A percentile compares a stretch with the other conserved stretches of the same genome.
Evolutionary conservation across 2,329 filamentous ascomycete genomes (phyloP).

Genomic region (Drechslera avenae): DNA sequence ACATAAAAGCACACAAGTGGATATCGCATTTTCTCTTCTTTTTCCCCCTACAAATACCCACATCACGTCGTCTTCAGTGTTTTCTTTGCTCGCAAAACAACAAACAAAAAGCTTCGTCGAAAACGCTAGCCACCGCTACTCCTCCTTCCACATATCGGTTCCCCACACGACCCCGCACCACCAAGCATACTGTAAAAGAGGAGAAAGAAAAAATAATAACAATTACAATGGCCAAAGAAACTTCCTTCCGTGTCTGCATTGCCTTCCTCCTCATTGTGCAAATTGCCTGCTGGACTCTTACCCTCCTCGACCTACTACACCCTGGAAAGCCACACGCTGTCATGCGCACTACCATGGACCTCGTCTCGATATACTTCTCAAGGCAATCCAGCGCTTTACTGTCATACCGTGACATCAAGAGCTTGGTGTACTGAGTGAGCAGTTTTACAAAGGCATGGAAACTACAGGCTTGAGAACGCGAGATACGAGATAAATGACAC

Average conservation of each 20-base stretch:
- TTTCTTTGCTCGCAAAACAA: no score
- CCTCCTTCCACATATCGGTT: no score
- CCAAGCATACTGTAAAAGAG: neutral
- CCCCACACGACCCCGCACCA: slow-evolving; percentile 4
- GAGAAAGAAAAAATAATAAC: no score
- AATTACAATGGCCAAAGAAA: slow-evolving; percentile 37
- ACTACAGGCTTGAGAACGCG: neutral
- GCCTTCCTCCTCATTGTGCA: slow-evolving; percentile 39
- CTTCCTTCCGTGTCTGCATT: slow-evolving; percentile 38
- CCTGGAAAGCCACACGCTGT: slow-evolving; percentile 35
- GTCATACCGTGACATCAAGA: slow-evolving; percentile 24
- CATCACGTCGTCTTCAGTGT: no score
- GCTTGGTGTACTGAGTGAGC: slow-evolving; percentile 6
- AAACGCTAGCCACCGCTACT: no score
- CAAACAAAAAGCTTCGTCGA: no score
- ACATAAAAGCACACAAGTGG: no score
- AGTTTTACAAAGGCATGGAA: neutral
- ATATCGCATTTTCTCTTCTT: no score
- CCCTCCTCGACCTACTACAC: slow-evolving; percentile 38
- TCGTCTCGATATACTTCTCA: slow-evolving; percentile 13
- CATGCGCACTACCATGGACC: slow-evolving; percentile 26
- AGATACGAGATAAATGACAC: neutral
- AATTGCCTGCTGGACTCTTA: slow-evolving; percentile 38
- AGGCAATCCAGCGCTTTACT: slow-evolving; percentile 24
- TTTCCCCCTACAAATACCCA: no score